These are phyloP conservation scores for Ananas comosus DNA, from an alignment of 176 grass and related monocot species.

Conservation along the genomic window DNA sequence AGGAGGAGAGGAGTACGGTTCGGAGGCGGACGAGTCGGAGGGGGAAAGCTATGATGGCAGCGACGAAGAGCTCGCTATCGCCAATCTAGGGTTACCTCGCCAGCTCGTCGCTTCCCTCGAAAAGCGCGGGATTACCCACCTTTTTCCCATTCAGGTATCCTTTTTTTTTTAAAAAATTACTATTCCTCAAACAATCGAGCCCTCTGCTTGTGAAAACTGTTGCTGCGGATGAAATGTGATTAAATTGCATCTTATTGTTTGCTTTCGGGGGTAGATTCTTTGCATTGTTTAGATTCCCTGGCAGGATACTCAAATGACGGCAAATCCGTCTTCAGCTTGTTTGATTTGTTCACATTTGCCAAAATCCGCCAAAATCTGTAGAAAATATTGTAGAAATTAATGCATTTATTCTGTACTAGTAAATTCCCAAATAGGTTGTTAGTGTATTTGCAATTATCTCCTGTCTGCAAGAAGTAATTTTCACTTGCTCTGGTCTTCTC, in stretches of 20 bases:
- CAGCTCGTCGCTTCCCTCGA: slow-evolving; percentile 65
- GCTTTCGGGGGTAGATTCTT: too few species aligned
- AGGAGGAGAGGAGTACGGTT: slow-evolving; percentile 28
- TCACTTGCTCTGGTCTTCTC: slow-evolving; percentile 17
- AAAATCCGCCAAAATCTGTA: too few species aligned
- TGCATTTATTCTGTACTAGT: not conserved
- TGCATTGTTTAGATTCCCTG: too few species aligned
- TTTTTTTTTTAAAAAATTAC: not conserved
- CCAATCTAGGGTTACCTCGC: slow-evolving; percentile 56
- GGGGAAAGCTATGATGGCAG: slow-evolving; percentile 11
- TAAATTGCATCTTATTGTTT: too few species aligned
- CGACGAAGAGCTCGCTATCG: slow-evolving; percentile 66
- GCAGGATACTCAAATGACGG: too few species aligned
- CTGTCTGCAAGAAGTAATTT: not conserved
- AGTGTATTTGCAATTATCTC: not conserved
- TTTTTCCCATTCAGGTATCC: slow-evolving; percentile 91
- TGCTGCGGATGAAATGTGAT: too few species aligned
- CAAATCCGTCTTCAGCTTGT: too few species aligned
- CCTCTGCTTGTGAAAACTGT: too few species aligned
- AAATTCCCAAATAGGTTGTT: not conserved
- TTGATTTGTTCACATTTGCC: too few species aligned
- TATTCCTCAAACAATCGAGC: too few species aligned
- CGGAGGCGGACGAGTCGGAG: slow-evolving; percentile 20
- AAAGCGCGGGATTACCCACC: slow-evolving; percentile 77
- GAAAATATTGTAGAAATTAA: not conserved